Conservation (phyloP, 2,329 filamentous ascomycete genomes). For the Allantophomopsis cytisporea region DNA sequence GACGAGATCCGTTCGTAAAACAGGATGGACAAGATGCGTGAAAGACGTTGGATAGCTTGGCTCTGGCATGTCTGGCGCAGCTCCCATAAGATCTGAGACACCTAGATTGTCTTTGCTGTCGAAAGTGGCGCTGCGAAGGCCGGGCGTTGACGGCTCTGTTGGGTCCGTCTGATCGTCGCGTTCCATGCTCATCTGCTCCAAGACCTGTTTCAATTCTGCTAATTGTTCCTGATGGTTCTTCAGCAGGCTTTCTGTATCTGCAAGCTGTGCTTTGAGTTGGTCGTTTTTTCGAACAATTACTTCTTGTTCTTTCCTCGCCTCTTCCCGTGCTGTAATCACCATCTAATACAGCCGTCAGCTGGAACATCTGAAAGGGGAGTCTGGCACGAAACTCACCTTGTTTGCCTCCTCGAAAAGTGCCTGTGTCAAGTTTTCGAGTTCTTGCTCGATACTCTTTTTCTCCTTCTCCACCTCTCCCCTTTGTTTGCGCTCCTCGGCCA, state of each 20-base stretch:
- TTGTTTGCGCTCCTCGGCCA: constrained; percentile 52
- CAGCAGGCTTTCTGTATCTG: constrained; percentile 75
- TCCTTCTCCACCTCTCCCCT: constrained; percentile 58
- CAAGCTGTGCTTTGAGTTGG: constrained; percentile 71
- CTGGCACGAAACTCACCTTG: constrained; percentile 34
- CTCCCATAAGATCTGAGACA: constrained; percentile 1
- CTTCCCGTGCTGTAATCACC: constrained; percentile 84
- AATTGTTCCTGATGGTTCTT: constrained; percentile 89
- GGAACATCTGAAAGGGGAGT: background rate
- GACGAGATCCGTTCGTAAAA: constrained; percentile 68
- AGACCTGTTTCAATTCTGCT: constrained; percentile 77
- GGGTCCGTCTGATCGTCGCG: constrained; percentile 58
- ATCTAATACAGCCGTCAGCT: constrained; percentile 63
- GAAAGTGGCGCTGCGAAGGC: constrained; percentile 42
- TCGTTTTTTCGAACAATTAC: constrained; percentile 73
- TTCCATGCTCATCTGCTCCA: constrained; percentile 72
- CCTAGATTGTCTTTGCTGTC: constrained; percentile 33
- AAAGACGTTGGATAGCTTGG: constrained; percentile 58
- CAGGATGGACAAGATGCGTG: constrained; percentile 67
- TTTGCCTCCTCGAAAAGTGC: constrained; percentile 98
- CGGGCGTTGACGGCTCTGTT: constrained; percentile 66
- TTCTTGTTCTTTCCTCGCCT: constrained; percentile 76
- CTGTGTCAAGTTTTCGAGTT: constrained; percentile 79
- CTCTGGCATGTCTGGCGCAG: constrained; percentile 27
- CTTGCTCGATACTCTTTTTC: constrained; percentile 82